Evolutionary conservation across 805 yeast species (phyloP).

Genomic region (Starmerella bombicola): DNA sequence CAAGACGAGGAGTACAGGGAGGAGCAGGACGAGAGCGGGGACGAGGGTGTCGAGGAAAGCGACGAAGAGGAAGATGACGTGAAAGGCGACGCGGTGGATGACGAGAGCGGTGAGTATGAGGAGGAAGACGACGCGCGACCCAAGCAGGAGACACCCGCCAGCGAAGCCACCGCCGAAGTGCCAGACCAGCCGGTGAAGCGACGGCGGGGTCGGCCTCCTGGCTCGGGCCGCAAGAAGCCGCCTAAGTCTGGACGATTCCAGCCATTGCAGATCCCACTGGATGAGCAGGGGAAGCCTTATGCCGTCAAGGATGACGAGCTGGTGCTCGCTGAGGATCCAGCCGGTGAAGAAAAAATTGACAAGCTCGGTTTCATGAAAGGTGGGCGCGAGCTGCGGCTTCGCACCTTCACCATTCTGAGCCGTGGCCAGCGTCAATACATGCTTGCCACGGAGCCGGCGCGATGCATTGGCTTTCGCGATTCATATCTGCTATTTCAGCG

Average conservation of each 20-base stretch:
- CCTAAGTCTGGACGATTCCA: slow-evolving; percentile 17
- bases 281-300: slow-evolving; percentile 57
- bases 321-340: slow-evolving; percentile 58
- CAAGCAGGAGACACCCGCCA: neutral
- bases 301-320: slow-evolving; percentile 65
- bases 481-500: slow-evolving; percentile 81
- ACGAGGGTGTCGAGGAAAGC: slow-evolving; percentile 7
- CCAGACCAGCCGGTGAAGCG: slow-evolving; percentile 19
- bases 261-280: slow-evolving; percentile 33
- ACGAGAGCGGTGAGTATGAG: slow-evolving; percentile 13
- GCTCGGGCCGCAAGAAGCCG: slow-evolving; percentile 17
- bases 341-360: slow-evolving; percentile 66
- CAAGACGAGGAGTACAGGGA: slow-evolving; percentile 8
- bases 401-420: slow-evolving; percentile 35
- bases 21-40: slow-evolving; percentile 5
- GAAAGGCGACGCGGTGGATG: slow-evolving; percentile 12
- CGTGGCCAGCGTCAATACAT: slow-evolving; percentile 66
- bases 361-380: slow-evolving; percentile 54
- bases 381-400: slow-evolving; percentile 55
- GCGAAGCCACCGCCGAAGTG: slow-evolving; percentile 6
- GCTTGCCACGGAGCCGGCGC: slow-evolving; percentile 93
- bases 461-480: slow-evolving; percentile 88
- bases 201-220: slow-evolving; percentile 24
- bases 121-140: slow-evolving; percentile 15
- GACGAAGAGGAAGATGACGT: slow-evolving; percentile 17